A percentile compares a stretch with the other conserved stretches of the same genome.
Conservation (phyloP, 1,139 yeast species). For the Arxiozyma slooffiae region DNA sequence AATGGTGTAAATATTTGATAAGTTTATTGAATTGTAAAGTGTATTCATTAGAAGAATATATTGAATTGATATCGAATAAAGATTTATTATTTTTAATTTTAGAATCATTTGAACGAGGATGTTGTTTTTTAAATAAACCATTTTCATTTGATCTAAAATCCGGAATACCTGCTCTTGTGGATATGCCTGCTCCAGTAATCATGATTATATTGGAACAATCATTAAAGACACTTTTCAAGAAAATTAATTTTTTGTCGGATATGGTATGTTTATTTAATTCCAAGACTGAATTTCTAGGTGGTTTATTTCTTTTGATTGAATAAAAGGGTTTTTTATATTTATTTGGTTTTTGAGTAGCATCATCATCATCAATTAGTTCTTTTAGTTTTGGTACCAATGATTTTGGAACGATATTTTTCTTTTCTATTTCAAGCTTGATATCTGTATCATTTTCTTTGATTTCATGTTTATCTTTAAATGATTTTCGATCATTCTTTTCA, state of each 20-base stretch:
- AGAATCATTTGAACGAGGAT: slow-evolving; percentile 32
- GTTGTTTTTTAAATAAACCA: slow-evolving; percentile 68
- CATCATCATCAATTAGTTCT: too few species aligned
- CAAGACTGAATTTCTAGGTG: background rate
- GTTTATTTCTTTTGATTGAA: slow-evolving; percentile 3
- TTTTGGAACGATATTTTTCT: slow-evolving; percentile 14
- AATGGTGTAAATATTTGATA: slow-evolving; percentile 51
- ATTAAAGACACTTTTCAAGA: slow-evolving; percentile 38
- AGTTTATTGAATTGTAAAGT: slow-evolving; percentile 61
- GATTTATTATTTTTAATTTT: slow-evolving; percentile 30
- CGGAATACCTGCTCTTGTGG: slow-evolving; percentile 86
- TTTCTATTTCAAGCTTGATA: slow-evolving; percentile 7
- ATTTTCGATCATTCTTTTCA: slow-evolving; percentile 2
- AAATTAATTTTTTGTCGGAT: slow-evolving; percentile 31
- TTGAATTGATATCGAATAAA: slow-evolving; percentile 59
- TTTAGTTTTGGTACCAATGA: slow-evolving; percentile 15
- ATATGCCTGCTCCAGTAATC: slow-evolving; percentile 81
- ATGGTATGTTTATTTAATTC: too few species aligned
- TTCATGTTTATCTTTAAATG: background rate
- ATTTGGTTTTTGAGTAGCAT: slow-evolving; percentile 10
- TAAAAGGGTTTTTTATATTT: slow-evolving; percentile 8
- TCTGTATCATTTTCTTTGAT: slow-evolving; percentile 11
- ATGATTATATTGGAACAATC: slow-evolving; percentile 43
- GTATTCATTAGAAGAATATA: slow-evolving; percentile 57
- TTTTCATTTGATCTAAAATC: slow-evolving; percentile 73